These are phyloP conservation scores for Tanozyma kutaoensis DNA, from an alignment of 805 yeast genomes.

Conservation along the genomic window DNA sequence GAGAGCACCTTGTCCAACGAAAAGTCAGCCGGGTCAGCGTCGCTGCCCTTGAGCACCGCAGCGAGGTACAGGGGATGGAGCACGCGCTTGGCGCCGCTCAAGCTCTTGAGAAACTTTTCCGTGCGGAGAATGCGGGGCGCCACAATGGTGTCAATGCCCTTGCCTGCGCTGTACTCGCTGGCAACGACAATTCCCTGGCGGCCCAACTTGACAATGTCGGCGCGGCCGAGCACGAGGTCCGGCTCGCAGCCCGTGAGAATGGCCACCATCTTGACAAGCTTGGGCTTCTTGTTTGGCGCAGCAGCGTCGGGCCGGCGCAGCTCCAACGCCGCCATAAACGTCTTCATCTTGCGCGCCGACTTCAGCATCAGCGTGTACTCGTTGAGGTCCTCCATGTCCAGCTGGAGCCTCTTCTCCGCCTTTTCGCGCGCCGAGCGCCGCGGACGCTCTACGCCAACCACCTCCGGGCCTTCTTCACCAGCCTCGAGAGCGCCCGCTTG, in stretches of 20 bases:
- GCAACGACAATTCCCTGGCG: slow-evolving; percentile 46
- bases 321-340: slow-evolving; percentile 21
- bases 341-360: slow-evolving; percentile 26
- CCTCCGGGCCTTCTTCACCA: no score
- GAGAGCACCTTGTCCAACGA: slow-evolving; percentile 19
- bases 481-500: no score
- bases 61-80: slow-evolving; percentile 37
- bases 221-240: slow-evolving; percentile 19
- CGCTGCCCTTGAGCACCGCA: slow-evolving; percentile 6
- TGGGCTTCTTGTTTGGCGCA: slow-evolving; percentile 3
- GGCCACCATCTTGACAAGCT: slow-evolving; percentile 21
- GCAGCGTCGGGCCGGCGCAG: background rate
- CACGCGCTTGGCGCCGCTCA: slow-evolving; percentile 42
- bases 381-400: slow-evolving; percentile 56
- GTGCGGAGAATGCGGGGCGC: slow-evolving; percentile 82
- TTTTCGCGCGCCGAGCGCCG: slow-evolving; percentile 55
- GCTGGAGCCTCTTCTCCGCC: slow-evolving; percentile 55
- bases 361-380: slow-evolving; percentile 40
- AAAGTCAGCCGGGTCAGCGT: slow-evolving; percentile 16
- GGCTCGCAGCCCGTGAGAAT: slow-evolving; percentile 58
- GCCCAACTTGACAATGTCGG: slow-evolving; percentile 29
- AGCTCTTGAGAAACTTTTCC: slow-evolving; percentile 67
- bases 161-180: slow-evolving; percentile 27
- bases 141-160: slow-evolving; percentile 35
- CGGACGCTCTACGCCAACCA: no score